Evolutionary conservation across 116 monocot genomes (phyloP).

Genomic region (Phalaenopsis hybrid): DNA sequence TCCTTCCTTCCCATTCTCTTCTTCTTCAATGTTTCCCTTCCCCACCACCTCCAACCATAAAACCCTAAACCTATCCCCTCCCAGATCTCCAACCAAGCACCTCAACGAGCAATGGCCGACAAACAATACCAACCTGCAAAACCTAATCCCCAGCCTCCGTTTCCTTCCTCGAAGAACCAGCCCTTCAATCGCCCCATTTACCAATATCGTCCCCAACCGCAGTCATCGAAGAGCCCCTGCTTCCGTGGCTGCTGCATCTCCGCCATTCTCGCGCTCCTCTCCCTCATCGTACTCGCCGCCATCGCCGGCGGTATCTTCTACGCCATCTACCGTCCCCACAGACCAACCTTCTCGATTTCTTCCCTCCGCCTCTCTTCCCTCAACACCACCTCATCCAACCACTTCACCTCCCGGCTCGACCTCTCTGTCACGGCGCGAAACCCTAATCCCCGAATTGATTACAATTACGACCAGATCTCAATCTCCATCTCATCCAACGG

Average conservation of each 20-base stretch:
- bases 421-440: conserved; percentile 27
- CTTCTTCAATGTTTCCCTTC: not conserved
- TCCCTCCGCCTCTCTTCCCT: conserved; percentile 20
- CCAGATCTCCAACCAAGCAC: not conserved
- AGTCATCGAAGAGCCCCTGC: conserved; percentile 14
- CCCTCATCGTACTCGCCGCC: conserved; percentile 38
- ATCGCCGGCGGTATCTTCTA: conserved; percentile 39
- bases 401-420: conserved; percentile 21
- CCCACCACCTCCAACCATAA: not conserved
- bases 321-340: conserved; percentile 33
- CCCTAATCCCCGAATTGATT: conserved; percentile 28
- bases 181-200: conserved; percentile 41
- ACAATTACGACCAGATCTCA: conserved; percentile 20
- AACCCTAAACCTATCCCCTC: not conserved
- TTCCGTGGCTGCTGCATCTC: conserved; percentile 30
- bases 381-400: conserved; percentile 19
- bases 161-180: conserved; percentile 61
- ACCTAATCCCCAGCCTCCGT: conserved; percentile 15
- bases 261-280: conserved; percentile 30
- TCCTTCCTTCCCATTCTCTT: not conserved
- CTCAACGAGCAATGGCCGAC: conserved; percentile 1
- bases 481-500: conserved; percentile 9
- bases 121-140: not conserved
- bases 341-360: conserved; percentile 32
- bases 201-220: conserved; percentile 26